Evolutionary conservation across 2,329 filamentous ascomycete genomes (phyloP).

Genomic region (Nannizziopsis barbatae): DNA sequence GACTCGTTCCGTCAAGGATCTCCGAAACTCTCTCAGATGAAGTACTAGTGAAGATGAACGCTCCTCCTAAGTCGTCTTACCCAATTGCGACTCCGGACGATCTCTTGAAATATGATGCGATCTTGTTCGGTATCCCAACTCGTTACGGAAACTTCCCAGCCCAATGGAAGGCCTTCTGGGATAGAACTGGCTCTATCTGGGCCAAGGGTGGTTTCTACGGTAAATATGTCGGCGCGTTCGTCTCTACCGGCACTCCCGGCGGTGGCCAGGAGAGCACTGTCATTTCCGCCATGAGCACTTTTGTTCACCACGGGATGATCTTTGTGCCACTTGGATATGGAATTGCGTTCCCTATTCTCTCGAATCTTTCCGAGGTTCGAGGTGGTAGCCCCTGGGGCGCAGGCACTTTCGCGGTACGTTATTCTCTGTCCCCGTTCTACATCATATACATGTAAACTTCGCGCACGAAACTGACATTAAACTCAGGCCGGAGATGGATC

Average conservation of each 20-base stretch:
- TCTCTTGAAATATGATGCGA: conserved; percentile 69
- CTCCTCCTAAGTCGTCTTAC: conserved; percentile 61
- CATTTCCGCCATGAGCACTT: conserved; percentile 68
- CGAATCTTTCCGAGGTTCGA: conserved; percentile 66
- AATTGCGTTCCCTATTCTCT: conserved; percentile 58
- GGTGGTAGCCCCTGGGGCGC: conserved; percentile 89
- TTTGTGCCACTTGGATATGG: conserved; percentile 94
- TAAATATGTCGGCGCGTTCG: conserved; percentile 85
- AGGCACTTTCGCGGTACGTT: conserved; percentile 66
- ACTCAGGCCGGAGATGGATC: conserved; percentile 57
- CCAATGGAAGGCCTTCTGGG: conserved; percentile 83
- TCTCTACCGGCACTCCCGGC: conserved; percentile 71
- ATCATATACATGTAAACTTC: not conserved
- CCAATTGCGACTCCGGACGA: conserved; percentile 49
- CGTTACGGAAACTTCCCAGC: conserved; percentile 94
- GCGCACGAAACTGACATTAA: conserved; percentile 11
- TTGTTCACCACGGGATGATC: conserved; percentile 88
- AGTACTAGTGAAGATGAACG: conserved; percentile 82
- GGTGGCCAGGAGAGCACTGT: conserved; percentile 90
- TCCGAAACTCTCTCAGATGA: conserved; percentile 77
- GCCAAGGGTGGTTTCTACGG: conserved; percentile 62
- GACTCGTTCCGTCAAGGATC: conserved; percentile 41
- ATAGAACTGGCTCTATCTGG: conserved; percentile 82
- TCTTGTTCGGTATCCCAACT: conserved; percentile 90
- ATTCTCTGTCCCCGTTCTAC: not conserved